Percentiles rank a stretch among this genome's conserved stretches.
Evolutionary conservation across 306 rosid genomes (phyloP).

Genomic region (Elaeagnus macrophylla): DNA sequence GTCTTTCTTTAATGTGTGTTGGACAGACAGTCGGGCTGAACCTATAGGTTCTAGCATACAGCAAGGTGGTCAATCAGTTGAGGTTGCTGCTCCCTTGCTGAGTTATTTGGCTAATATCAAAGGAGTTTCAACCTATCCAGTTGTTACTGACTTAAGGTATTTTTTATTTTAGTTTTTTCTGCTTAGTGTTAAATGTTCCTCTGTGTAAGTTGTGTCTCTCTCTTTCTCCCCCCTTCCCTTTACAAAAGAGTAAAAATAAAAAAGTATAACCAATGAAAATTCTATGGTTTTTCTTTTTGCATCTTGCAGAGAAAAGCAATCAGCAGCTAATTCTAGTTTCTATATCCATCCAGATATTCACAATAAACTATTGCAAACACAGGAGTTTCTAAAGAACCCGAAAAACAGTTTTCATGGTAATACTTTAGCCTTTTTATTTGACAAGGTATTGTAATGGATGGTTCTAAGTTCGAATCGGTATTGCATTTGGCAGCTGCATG

Average conservation of each 20-base stretch:
- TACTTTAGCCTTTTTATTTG: slow-evolving; percentile 11
- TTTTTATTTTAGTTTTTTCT: slow-evolving; percentile 11
- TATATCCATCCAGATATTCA: slow-evolving; percentile 54
- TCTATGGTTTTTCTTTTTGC: no score
- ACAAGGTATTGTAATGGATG: slow-evolving; percentile 14
- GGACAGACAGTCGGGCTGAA: slow-evolving; percentile 43
- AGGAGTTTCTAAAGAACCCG: slow-evolving; percentile 24
- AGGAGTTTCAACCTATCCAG: slow-evolving; percentile 26
- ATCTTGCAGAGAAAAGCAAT: slow-evolving; percentile 18
- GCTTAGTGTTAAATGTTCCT: no score
- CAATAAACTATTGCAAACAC: slow-evolving; percentile 39
- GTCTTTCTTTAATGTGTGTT: slow-evolving; percentile 7
- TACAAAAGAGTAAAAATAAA: not conserved
- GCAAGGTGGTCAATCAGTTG: slow-evolving; percentile 31
- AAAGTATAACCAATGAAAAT: no score
- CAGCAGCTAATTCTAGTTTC: slow-evolving; percentile 30
- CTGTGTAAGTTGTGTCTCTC: not conserved
- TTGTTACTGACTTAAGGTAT: slow-evolving; percentile 37
- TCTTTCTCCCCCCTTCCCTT: not conserved
- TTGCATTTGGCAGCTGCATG: slow-evolving; percentile 37
- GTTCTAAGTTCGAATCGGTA: slow-evolving; percentile 28
- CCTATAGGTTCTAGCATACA: slow-evolving; percentile 22
- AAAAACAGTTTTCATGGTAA: slow-evolving; percentile 29
- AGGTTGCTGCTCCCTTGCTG: slow-evolving; percentile 23
- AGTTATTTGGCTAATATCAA: slow-evolving; percentile 28